Base-by-base conservation (phyloP, 495 filamentous ascomycete genomes). In the Bombardia bombarda region DNA sequence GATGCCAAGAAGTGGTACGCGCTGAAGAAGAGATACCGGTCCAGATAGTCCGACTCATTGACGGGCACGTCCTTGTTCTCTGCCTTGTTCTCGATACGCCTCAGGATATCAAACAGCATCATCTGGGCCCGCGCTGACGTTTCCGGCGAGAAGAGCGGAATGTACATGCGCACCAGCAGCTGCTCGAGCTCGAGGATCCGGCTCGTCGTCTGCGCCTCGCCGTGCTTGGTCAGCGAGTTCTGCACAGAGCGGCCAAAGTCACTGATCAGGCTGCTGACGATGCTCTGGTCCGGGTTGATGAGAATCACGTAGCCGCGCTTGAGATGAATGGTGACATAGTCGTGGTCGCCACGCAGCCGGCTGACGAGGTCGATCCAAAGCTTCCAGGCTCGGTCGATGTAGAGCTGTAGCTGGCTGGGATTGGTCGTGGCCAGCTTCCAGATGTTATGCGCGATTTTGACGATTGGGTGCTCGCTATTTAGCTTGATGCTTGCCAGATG, bases 321-420 rank as follows among this genome's bases (percentile, higher is more conserved):
- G 28, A 62, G 46, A 37, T 62, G 59, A 32, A 60, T 60, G n/a
- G 59, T 56, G 9, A 55, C 49, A 12, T 49, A 40, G 42, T 62
- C 56, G 4, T 47, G 30, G 3, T 14, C 21, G 1, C 56, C 56
- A 14, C 59, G 49, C 0, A 43, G 24, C 1, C 17, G 20, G 8
- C 26, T 22, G 12, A 47, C 30, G 7, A 38, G 21, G 32, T 51
- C 43, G 5, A 62, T 32, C 59, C 59, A 62, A 7, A 62, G 39
- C n/a, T 36, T 26, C 59, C 59, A 62, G 10, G 34, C 47, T 7
- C 40, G 23, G 1, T 35, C n/a, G 30, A 59, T 26, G 34, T 52
- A 59, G 8, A 7, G 17, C 14, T 20, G 21, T 19, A 43, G 37
- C 31, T 35, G 41, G 6, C 21, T 23, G 16, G 23, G 37, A 18